Evolutionary conservation across 2,329 filamentous ascomycete species (phyloP), one percentile per base, ranked within the genome.

Genomic region (Paecilomyces sp.): DNA sequence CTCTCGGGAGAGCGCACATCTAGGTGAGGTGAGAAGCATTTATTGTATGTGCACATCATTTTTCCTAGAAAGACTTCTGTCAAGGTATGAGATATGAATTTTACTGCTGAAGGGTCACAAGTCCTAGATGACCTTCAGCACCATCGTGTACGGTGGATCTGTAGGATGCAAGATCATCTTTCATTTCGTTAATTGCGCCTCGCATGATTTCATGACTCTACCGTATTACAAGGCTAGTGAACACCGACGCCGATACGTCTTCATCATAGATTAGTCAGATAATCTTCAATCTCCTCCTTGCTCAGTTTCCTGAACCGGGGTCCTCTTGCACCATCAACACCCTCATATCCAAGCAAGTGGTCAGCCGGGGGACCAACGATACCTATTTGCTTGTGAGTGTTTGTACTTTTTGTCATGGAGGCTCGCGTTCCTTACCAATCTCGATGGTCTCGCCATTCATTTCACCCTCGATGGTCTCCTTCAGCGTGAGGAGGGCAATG

Each of bases 371-470:
- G 90, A 30, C 94, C 94, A 67, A 99, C 91, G 68, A 99, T 97
- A 70, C 93, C 91, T 94, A 61, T 53, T 65, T 54, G 64, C 63
- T 34, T 56, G 55, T 54, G n/a, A 51, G n/a, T 56, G 33, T 61
- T 66, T 55, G 18, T 57, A 25, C 28, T 28, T 1, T 50, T 5
- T 13, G 54, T 30, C 15, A 28, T 56, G 11, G 31, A 53, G 13
- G 25, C 25, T 55, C 22, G 25, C 25, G 34, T 54, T 33, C 75
- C 87, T 75, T 79, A 92, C 91, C 93, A 76, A 99, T 97, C 80
- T 99, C 94, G 65, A 99, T 95, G 33, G 93, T 97, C 75, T 97
- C 92, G 63, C 93, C 93, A 68, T 93, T 97, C 93, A 97, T 97
- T 81, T 97, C 94, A 60, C 94, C 94, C 80, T 97, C 93, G 73